Evolutionary conservation across 1,284 basidiomycete genomes (phyloP), one percentile per base, ranked within the genome.

Genomic region (Apiotrichum brassicae): DNA sequence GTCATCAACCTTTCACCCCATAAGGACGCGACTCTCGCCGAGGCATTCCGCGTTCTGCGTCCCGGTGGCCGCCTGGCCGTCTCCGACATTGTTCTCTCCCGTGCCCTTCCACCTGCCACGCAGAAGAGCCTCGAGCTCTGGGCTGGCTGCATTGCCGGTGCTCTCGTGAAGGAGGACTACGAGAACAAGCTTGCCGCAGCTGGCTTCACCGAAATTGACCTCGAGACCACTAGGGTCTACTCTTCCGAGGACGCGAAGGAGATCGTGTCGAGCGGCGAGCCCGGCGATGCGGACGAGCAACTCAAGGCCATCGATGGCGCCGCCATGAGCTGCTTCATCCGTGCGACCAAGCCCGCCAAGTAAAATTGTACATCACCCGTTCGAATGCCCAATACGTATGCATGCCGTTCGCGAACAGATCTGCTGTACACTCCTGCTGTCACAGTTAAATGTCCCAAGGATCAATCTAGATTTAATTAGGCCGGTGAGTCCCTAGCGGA

Each of bases 41-140:
- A 97, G 71, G 95, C 95, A 3, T 78, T 94, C 70, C 82, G 94
- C n/a, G 92, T 98, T 9, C 80, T 99, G 45, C 97, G 94, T 72
- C 93, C 94, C 0, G 95, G 95, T 54, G 95, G 92, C 46, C 86
- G 83, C 3, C 94, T 99, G 69, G 88, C 90, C 18, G 95, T 92
- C 9, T 70, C 57, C 23, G 68, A 72, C 52, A 57, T 57, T 39
- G 55, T 57, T 3, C 48, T 57, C 24, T 20, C 48, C 9, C 51
- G 55, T 20, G 28, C 45, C 1, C 51, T 57, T 1, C 51, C 51
- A 1, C n/a, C 18, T 16, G 25, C 35, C 7, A 38, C 42, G 28
- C 37, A 48, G 47, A 18, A 11, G 13, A 47, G 34, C 46, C 40
- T 57, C 43, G 51, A 53, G 46, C 51, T 57, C 36, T 57, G 55